phyloP scores from a whole-genome alignment of 2,329 filamentous ascomycete species.

The Penicillium griseofulvum region DNA sequence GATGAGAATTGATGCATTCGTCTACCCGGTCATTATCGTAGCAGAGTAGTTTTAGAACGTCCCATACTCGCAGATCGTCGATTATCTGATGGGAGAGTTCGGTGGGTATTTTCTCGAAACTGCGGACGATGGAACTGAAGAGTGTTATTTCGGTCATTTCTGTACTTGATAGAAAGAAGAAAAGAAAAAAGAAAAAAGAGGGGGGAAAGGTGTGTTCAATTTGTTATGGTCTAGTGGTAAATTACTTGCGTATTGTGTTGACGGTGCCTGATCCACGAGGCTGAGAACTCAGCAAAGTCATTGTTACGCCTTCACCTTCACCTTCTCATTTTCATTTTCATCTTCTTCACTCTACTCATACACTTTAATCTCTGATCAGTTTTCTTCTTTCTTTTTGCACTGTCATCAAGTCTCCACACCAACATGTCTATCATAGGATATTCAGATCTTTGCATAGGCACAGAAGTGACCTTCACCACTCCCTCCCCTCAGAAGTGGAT shows the following conservation, averaged over 20 bases:
- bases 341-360: not conserved
- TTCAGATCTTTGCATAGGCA: not conserved
- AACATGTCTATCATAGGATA: not conserved
- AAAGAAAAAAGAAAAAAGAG: too few relatives aligned
- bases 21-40: slow-evolving; percentile 9
- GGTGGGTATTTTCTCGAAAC: slow-evolving; percentile 11
- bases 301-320: not conserved
- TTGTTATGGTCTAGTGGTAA: too few relatives aligned
- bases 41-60: slow-evolving; percentile 15
- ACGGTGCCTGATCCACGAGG: not conserved
- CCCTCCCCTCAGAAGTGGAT: not conserved
- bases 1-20: slow-evolving; percentile 8
- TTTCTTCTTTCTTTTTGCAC: not conserved
- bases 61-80: slow-evolving; percentile 20
- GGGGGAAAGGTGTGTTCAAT: too few relatives aligned
- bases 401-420: not conserved
- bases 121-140: not conserved
- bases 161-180: too few relatives aligned
- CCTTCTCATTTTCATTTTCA: too few relatives aligned
- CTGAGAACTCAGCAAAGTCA: not conserved
- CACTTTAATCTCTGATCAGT: not conserved
- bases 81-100: slow-evolving; percentile 23
- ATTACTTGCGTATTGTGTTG: too few relatives aligned
- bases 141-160: not conserved
- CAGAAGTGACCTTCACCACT: not conserved